Evolutionary conservation across 192 early-diverging fungal genomes (phyloP).

Genomic region (Paraglomus brasilianum): DNA sequence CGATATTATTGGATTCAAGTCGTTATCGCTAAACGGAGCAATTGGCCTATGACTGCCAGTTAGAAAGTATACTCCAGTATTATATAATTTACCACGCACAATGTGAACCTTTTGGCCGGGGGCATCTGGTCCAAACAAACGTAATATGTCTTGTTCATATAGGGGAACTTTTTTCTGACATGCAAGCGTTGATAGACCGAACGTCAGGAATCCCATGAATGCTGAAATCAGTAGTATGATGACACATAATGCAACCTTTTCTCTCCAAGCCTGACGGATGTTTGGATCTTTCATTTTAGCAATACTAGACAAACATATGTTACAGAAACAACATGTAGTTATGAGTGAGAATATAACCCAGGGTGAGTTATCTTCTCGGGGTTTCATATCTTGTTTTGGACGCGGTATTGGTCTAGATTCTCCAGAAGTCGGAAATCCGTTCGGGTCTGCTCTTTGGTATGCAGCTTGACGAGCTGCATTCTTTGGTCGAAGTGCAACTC

Average conservation of each 20-base stretch:
- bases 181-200: conserved; percentile 56
- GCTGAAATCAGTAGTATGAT: conserved; percentile 66
- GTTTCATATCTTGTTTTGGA: conserved; percentile 28
- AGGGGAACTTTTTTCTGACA: conserved; percentile 25
- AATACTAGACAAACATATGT: conserved; percentile 17
- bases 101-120: conserved; percentile 23
- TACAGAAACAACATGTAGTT: conserved; percentile 25
- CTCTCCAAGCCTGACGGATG: conserved; percentile 76
- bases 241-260: conserved; percentile 79
- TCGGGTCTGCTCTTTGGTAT: neutral
- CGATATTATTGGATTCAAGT: conserved; percentile 9
- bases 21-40: conserved; percentile 2
- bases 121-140: conserved; percentile 32
- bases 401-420: neutral
- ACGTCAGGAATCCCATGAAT: conserved; percentile 74
- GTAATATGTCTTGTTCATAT: conserved; percentile 39
- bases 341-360: conserved; percentile 30
- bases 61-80: conserved; percentile 25
- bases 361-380: conserved; percentile 12
- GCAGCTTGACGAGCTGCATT: neutral
- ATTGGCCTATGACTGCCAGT: conserved; percentile 26
- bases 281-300: conserved; percentile 30
- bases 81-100: conserved; percentile 26
- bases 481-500: conserved; percentile 16
- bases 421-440: neutral